Evolutionary conservation across 768 basidiomycete genomes (phyloP), one percentile per base, ranked within the genome.

Genomic region (Tulasnella sp.): DNA sequence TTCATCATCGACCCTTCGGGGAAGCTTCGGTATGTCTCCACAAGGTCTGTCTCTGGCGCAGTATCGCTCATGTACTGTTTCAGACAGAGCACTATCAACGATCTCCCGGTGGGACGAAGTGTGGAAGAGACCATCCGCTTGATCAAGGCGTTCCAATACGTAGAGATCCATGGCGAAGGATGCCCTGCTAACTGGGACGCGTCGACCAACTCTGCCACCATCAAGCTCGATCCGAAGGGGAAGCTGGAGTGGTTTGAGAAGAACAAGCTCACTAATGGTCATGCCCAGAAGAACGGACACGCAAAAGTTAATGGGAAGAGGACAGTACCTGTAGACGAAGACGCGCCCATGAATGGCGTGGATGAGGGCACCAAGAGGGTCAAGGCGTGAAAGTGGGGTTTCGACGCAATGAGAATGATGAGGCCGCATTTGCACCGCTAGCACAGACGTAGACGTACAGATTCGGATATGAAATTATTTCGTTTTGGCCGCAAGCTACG

Each of bases 51-150:
- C 17, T 38, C 62, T 61, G 15, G 56, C 59, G 26, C 65, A 64
- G 19, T 10, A 27, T 27, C 7, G 41, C 55, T 61, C n/a, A 56
- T 19, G 19, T 8, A 26, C 11, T 4, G 32, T 11, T 13, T 24
- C 10, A 86, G 85, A 63, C 85, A 89, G 76, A 85, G 88, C 65
- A 90, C 88, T 56, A 76, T 95, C 63, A 95, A 95, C 69, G 93
- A 96, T 71, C 79, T 94, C 42, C 89, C 92, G 13, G 91, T 95
- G 51, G 93, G 93, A n/a, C 87, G 93, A 55, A 92, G 89, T 2
- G 92, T 95, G 56, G 91, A 92, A 38, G 93, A 96, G 75, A 93
- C 92, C 1, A 65, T 93, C 55, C 86, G 93, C 61, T 82, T 96
- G 51, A 75, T 96, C 73, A 84, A 94, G 72, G 93, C 93, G 21